Evolutionary conservation across 2,329 filamentous ascomycete species (phyloP).

Genomic region (Dissoconium aciculare): DNA sequence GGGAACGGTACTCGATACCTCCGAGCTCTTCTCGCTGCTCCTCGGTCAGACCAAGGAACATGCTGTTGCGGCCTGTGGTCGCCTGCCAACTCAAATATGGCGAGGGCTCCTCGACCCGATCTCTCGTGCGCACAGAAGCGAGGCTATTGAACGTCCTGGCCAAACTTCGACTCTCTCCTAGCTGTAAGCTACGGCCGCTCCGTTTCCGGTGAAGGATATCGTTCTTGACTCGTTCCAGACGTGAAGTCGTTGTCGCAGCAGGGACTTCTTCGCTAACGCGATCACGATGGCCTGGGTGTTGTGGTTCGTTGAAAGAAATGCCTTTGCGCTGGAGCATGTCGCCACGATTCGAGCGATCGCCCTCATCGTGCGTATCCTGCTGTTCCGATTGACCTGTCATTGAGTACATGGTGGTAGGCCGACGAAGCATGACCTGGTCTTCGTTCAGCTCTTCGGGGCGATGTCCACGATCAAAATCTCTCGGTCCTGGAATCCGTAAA

Average conservation of each 20-base stretch:
- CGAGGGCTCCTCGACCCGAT: slow-evolving; percentile 44
- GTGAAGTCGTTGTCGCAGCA: slow-evolving; percentile 9
- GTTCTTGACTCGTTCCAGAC: neutral
- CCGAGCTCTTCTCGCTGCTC: slow-evolving; percentile 90
- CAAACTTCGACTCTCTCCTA: slow-evolving; percentile 12
- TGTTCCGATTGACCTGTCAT: no score
- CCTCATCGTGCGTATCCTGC: no score
- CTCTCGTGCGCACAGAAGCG: slow-evolving; percentile 30
- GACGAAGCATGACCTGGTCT: slow-evolving; percentile 24
- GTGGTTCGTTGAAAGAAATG: slow-evolving; percentile 56
- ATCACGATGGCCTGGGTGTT: slow-evolving; percentile 26
- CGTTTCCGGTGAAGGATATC: slow-evolving; percentile 7
- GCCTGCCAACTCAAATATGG: slow-evolving; percentile 92
- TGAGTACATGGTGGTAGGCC: no score
- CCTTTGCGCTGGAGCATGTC: no score
- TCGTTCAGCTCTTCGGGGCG: slow-evolving; percentile 47
- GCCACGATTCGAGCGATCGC: slow-evolving; percentile 34
- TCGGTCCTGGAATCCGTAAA: slow-evolving; percentile 76
- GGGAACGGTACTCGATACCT: slow-evolving; percentile 85
- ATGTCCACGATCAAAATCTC: slow-evolving; percentile 74
- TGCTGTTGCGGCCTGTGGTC: slow-evolving; percentile 83
- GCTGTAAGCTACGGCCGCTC: slow-evolving; percentile 4
- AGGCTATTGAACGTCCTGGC: slow-evolving; percentile 45
- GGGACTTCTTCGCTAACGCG: slow-evolving; percentile 4
- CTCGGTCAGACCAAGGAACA: slow-evolving; percentile 74